These are phyloP conservation scores for Magnusiomyces clavatus DNA, from an alignment of 1,139 yeast genomes.

Conservation along the genomic window DNA sequence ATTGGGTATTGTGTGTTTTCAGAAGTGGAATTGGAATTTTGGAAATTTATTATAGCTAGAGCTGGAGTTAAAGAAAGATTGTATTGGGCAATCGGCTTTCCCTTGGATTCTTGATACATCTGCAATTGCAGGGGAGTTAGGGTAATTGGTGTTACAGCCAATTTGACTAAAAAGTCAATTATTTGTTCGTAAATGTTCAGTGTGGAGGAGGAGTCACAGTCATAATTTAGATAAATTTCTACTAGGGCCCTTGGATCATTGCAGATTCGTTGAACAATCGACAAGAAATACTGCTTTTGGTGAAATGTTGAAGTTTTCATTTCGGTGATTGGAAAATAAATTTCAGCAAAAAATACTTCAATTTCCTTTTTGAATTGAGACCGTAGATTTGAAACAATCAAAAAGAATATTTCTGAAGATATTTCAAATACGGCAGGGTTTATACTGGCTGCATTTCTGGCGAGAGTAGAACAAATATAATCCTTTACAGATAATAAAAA, in stretches of 20 bases:
- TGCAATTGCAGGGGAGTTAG: conserved; percentile 61
- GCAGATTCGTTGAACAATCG: conserved; percentile 71
- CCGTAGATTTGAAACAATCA: conserved; percentile 72
- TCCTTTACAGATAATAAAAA: conserved; percentile 79
- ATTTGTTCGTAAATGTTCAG: conserved; percentile 82
- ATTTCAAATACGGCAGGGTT: conserved; percentile 89
- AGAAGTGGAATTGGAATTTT: conserved; percentile 49
- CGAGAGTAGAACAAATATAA: conserved; percentile 71
- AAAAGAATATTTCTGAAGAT: conserved; percentile 89
- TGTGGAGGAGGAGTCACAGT: conserved; percentile 70
- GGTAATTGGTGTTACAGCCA: conserved; percentile 66
- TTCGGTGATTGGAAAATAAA: conserved; percentile 89
- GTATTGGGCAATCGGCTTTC: conserved; percentile 62
- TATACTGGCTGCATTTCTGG: conserved; percentile 90
- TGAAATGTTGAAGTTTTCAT: conserved; percentile 87
- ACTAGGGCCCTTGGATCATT: conserved; percentile 85
- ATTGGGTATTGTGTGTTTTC: conserved; percentile 19
- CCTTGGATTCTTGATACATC: conserved; percentile 54
- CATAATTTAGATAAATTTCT: conserved; percentile 90
- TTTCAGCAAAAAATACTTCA: conserved; percentile 87
- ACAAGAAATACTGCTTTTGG: conserved; percentile 80
- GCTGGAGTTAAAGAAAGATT: conserved; percentile 68
- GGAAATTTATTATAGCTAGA: conserved; percentile 55
- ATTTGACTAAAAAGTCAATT: conserved; percentile 66
- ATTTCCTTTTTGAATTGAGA: conserved; percentile 86